Conservation (phyloP, 345 rosid species). For the Pugionium cornutum region DNA sequence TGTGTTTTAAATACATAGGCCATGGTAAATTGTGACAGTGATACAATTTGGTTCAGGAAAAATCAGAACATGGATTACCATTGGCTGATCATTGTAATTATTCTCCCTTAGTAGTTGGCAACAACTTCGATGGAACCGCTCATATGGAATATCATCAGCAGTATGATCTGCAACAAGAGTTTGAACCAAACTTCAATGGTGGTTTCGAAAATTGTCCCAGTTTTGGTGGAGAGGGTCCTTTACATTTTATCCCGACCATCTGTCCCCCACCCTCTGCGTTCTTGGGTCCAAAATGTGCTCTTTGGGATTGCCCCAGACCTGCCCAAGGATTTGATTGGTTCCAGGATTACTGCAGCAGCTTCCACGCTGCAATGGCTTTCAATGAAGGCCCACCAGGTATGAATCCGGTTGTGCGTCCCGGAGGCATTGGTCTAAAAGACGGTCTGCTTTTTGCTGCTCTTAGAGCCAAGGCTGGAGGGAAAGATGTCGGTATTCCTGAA, state of each 20-base stretch:
- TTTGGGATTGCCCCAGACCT: slow-evolving; percentile 99
- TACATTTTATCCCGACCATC: slow-evolving; percentile 63
- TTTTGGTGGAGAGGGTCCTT: slow-evolving; percentile 55
- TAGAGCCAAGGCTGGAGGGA: slow-evolving; percentile 74
- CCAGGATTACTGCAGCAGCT: slow-evolving; percentile 90
- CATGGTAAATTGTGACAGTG: slow-evolving; percentile 46
- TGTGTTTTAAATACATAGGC: neutral
- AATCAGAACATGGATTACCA: slow-evolving; percentile 55
- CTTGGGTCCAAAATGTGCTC: slow-evolving; percentile 95
- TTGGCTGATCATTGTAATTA: slow-evolving; percentile 60
- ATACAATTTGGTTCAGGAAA: slow-evolving; percentile 57
- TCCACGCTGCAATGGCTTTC: slow-evolving; percentile 80
- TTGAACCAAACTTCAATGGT: slow-evolving; percentile 59
- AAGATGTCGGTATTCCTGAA: slow-evolving; percentile 93
- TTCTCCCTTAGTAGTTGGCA: slow-evolving; percentile 46
- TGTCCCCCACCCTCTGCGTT: slow-evolving; percentile 92
- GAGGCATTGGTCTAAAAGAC: slow-evolving; percentile 89
- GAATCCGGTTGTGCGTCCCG: slow-evolving; percentile 86
- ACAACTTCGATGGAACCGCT: slow-evolving; percentile 49
- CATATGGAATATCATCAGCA: slow-evolving; percentile 64
- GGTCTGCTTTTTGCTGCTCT: slow-evolving; percentile 89
- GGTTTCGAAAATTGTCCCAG: slow-evolving; percentile 48
- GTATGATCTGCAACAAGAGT: slow-evolving; percentile 68
- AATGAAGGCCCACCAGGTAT: slow-evolving; percentile 95
- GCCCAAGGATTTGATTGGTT: slow-evolving; percentile 85